A percentile compares a stretch with the other conserved stretches of the same genome.
Evolutionary conservation across 75 land plant genomes (phyloP).

Genomic region (Selaginella tamariscina): DNA sequence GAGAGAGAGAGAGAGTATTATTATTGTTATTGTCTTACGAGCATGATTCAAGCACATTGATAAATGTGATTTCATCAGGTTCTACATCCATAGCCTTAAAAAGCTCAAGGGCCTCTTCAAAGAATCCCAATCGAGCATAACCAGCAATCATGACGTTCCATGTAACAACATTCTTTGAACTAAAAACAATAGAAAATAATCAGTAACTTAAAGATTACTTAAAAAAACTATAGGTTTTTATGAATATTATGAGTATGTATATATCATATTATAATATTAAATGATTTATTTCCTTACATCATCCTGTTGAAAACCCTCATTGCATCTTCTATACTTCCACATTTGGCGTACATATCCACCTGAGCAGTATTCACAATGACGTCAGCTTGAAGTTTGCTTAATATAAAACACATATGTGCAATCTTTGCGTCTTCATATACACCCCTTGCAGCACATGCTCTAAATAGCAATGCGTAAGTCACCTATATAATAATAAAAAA

Average conservation of each 20-base stretch:
- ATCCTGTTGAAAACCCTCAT: background rate
- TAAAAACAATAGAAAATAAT: too few species aligned
- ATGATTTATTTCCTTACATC: background rate
- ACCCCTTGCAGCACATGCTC: background rate
- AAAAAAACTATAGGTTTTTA: too few species aligned
- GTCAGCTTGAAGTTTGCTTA: background rate
- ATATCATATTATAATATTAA: too few species aligned
- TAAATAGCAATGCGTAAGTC: background rate
- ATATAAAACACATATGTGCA: background rate
- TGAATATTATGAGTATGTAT: too few species aligned
- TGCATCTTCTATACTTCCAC: constrained; percentile 12
- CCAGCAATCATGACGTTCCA: background rate
- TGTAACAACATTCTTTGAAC: background rate
- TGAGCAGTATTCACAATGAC: background rate
- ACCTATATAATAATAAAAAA: too few species aligned
- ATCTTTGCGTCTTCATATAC: background rate
- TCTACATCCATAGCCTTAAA: background rate
- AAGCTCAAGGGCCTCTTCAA: background rate
- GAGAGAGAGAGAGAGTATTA: too few species aligned
- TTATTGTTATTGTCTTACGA: background rate
- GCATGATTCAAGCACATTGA: background rate
- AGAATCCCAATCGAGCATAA: background rate
- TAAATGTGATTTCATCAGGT: background rate
- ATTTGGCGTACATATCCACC: background rate
- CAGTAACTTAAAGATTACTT: too few species aligned